Evolutionary conservation across 1,284 basidiomycete genomes (phyloP).

Genomic region (Phylloboletellus chloephorus): DNA sequence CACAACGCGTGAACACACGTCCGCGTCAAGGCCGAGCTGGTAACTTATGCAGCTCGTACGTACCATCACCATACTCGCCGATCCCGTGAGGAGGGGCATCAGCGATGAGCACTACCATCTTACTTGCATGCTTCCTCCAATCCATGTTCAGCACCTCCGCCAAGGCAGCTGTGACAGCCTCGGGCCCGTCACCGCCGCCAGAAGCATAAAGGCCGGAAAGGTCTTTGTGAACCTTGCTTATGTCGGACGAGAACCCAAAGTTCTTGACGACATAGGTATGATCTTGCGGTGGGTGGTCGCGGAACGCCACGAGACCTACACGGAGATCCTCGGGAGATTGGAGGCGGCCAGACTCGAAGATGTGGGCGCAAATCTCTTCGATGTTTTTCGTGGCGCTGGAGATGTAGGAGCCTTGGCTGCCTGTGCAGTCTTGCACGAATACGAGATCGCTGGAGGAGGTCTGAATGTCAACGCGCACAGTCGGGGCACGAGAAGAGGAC

Average conservation of each 20-base stretch:
- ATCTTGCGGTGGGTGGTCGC: slow-evolving; percentile 94
- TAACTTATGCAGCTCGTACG: slow-evolving; percentile 15
- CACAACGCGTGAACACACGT: slow-evolving; percentile 6
- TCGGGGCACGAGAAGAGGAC: slow-evolving; percentile 45
- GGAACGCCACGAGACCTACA: slow-evolving; percentile 85
- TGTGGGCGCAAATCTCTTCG: slow-evolving; percentile 93
- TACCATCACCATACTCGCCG: slow-evolving; percentile 89
- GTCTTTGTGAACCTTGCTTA: slow-evolving; percentile 81
- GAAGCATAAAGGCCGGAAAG: slow-evolving; percentile 85
- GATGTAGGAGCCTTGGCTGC: slow-evolving; percentile 80
- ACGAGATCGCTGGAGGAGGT: slow-evolving; percentile 65
- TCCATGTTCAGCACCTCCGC: slow-evolving; percentile 84
- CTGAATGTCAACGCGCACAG: slow-evolving; percentile 7
- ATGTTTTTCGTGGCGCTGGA: slow-evolving; percentile 96
- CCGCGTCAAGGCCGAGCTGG: slow-evolving; percentile 12
- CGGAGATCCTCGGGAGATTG: slow-evolving; percentile 83
- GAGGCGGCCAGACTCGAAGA: slow-evolving; percentile 91
- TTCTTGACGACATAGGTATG: slow-evolving; percentile 91
- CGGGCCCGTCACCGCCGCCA: slow-evolving; percentile 96
- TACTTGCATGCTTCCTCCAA: slow-evolving; percentile 87
- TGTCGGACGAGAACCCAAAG: slow-evolving; percentile 92
- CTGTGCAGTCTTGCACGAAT: slow-evolving; percentile 90
- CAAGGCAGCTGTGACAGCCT: slow-evolving; percentile 94
- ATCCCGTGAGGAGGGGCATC: slow-evolving; percentile 98
- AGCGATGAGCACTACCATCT: slow-evolving; percentile 93